Conservation (phyloP, 306 rosid genomes). For the Cyamopsis tetragonoloba region DNA sequence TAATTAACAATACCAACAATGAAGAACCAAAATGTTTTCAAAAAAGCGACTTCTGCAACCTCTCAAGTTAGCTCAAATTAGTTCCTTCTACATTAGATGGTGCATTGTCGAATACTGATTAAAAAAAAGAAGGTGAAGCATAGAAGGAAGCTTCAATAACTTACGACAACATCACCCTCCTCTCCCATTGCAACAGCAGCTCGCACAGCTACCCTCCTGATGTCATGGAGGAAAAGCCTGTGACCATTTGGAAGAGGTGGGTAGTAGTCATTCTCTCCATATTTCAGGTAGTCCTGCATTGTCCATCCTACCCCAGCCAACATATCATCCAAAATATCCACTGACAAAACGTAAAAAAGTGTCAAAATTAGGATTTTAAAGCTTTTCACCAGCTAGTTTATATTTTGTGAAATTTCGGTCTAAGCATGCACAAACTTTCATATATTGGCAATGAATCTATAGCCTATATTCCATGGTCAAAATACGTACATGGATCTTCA, state of each 20-base stretch:
- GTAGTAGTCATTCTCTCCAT: constrained; percentile 90
- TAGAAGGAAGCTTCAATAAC: constrained; percentile 46
- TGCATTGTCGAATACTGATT: too few relatives aligned
- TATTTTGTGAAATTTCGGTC: constrained; percentile 1
- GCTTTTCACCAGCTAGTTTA: neutral
- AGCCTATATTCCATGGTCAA: constrained; percentile 12
- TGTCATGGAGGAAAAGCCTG: constrained; percentile 87
- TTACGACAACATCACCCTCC: constrained; percentile 96
- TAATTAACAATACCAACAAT: too few relatives aligned
- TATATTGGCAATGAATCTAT: constrained; percentile 5
- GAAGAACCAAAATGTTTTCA: constrained; percentile 24
- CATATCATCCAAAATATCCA: constrained; percentile 98
- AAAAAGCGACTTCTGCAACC: constrained; percentile 6
- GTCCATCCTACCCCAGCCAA: constrained; percentile 96
- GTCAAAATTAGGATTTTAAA: constrained; percentile 24
- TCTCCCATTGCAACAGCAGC: constrained; percentile 99
- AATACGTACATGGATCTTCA: constrained; percentile 89
- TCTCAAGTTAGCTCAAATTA: neutral
- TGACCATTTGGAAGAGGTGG: constrained; percentile 96
- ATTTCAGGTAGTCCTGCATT: constrained; percentile 89
- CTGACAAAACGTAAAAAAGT: constrained; percentile 39
- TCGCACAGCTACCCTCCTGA: constrained; percentile 85
- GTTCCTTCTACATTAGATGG: neutral
- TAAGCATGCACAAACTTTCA: neutral
- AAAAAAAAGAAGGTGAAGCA: too few relatives aligned